Evolutionary conservation across 2,329 filamentous ascomycete genomes (phyloP).

Genomic region (Penicillium expansum): DNA sequence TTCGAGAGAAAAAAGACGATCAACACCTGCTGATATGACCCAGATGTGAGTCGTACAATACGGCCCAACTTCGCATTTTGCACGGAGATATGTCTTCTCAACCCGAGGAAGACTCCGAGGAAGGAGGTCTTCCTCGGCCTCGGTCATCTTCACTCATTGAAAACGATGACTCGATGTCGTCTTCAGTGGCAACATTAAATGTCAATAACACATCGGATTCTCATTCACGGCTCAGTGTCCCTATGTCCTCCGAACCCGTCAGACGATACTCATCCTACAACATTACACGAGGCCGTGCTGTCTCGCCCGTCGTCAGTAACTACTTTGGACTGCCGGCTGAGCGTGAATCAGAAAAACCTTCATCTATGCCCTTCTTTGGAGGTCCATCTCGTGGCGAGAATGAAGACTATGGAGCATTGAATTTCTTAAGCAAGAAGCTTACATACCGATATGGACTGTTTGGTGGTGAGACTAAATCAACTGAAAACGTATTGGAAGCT

Average conservation of each 20-base stretch:
- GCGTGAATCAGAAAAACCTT: slow-evolving; percentile 30
- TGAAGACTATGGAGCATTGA: slow-evolving; percentile 55
- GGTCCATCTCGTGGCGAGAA: slow-evolving; percentile 17
- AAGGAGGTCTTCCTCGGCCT: slow-evolving; percentile 19
- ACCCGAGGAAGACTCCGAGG: slow-evolving; percentile 25
- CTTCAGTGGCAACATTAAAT: slow-evolving; percentile 26
- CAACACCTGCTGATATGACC: slow-evolving; percentile 9
- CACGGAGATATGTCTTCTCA: slow-evolving; percentile 30
- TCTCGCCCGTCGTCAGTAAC: slow-evolving; percentile 46
- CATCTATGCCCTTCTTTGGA: slow-evolving; percentile 31
- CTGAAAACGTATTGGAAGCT: slow-evolving; percentile 21
- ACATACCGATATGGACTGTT: slow-evolving; percentile 39
- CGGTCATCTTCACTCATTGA: slow-evolving; percentile 31
- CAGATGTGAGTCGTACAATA: slow-evolving; percentile 50
- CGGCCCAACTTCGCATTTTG: slow-evolving; percentile 42
- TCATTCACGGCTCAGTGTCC: slow-evolving; percentile 22
- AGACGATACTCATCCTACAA: slow-evolving; percentile 34
- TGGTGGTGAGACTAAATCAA: slow-evolving; percentile 27
- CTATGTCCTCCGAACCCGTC: slow-evolving; percentile 21
- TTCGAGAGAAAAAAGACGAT: not conserved
- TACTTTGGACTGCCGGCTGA: slow-evolving; percentile 45
- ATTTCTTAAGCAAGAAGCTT: slow-evolving; percentile 52
- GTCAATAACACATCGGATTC: slow-evolving; percentile 30
- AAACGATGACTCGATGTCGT: slow-evolving; percentile 22
- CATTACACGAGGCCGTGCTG: slow-evolving; percentile 39